A percentile compares a stretch with the other conserved stretches of the same genome.
These are phyloP conservation scores for Fusarium sacchari DNA, from an alignment of 2,329 filamentous ascomycete genomes.

Conservation along the genomic window DNA sequence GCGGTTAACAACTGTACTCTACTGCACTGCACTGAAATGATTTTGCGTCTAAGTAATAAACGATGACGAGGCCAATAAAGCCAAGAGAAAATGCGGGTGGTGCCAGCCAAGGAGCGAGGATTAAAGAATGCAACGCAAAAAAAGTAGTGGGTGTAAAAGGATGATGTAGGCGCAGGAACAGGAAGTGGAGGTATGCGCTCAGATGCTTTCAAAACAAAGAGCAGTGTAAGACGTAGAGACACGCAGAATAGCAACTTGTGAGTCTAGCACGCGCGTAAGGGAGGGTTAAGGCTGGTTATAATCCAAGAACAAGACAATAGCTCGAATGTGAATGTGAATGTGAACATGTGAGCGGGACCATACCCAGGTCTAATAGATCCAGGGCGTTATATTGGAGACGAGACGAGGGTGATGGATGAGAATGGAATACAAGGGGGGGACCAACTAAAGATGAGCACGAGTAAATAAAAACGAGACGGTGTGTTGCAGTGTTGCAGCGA, in stretches of 20 bases:
- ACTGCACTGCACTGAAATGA: neutral
- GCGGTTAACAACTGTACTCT: slow-evolving; percentile 37
- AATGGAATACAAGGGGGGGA: slow-evolving; percentile 17
- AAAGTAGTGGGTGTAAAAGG: slow-evolving; percentile 14
- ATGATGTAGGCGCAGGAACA: neutral
- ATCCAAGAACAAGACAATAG: slow-evolving; percentile 3
- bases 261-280: slow-evolving; percentile 8
- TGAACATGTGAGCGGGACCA: slow-evolving; percentile 23
- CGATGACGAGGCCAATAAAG: slow-evolving; percentile 38
- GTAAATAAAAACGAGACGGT: slow-evolving; percentile 36
- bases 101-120: slow-evolving; percentile 35
- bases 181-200: neutral
- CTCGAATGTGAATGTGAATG: slow-evolving; percentile 8
- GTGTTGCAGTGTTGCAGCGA: slow-evolving; percentile 37
- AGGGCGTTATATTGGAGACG: slow-evolving; percentile 26
- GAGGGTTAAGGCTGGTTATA: slow-evolving; percentile 30
- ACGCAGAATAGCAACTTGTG: neutral
- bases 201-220: slow-evolving; percentile 21
- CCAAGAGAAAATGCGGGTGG: slow-evolving; percentile 29
- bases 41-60: neutral
- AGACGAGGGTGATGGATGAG: slow-evolving; percentile 1
- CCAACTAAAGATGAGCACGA: slow-evolving; percentile 21
- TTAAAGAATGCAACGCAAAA: slow-evolving; percentile 19
- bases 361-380: slow-evolving; percentile 10
- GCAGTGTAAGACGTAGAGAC: slow-evolving; percentile 2